These are phyloP conservation scores for Chlamydomonas sp. DNA, from an alignment of 139 green algal genomes.

Conservation along the genomic window DNA sequence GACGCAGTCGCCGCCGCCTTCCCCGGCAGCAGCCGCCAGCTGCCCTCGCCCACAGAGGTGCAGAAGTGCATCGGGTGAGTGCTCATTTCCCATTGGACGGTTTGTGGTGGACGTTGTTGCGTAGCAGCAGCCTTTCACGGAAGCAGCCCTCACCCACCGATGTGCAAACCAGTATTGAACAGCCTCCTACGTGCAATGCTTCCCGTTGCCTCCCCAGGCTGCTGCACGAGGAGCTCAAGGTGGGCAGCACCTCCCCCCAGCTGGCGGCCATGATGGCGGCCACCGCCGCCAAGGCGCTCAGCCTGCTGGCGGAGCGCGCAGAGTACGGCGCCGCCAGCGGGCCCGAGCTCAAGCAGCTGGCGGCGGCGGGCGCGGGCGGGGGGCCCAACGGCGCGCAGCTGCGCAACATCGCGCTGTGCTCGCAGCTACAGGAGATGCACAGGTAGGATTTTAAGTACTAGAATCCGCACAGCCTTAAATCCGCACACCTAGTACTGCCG, in stretches of 20 bases:
- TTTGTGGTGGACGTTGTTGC: neutral
- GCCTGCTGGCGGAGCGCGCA: slow-evolving; percentile 64
- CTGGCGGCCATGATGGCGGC: slow-evolving; percentile 57
- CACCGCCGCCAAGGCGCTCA: slow-evolving; percentile 60
- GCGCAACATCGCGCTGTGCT: slow-evolving; percentile 87
- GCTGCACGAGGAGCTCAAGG: slow-evolving; percentile 89
- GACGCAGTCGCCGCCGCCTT: slow-evolving; percentile 83
- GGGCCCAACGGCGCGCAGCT: slow-evolving; percentile 70
- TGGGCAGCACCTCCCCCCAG: slow-evolving; percentile 56
- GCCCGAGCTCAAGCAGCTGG: slow-evolving; percentile 57
- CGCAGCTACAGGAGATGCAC: slow-evolving; percentile 86
- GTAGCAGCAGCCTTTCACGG: too few relatives aligned
- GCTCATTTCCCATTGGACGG: neutral
- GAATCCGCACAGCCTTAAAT: too few relatives aligned
- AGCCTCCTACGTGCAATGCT: too few relatives aligned
- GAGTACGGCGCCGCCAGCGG: slow-evolving; percentile 81
- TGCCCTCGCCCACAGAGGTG: slow-evolving; percentile 81
- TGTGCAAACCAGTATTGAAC: too few relatives aligned
- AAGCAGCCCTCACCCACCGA: neutral
- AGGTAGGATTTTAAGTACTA: slow-evolving; percentile 39
- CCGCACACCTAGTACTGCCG: too few relatives aligned
- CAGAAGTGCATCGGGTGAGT: slow-evolving; percentile 80
- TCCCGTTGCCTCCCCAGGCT: slow-evolving; percentile 41
- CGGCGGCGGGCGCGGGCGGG: slow-evolving; percentile 3
- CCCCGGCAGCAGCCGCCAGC: slow-evolving; percentile 62